These are phyloP conservation scores for Triticum timopheevii DNA, from an alignment of 176 grass and related monocot genomes.

Conservation along the genomic window DNA sequence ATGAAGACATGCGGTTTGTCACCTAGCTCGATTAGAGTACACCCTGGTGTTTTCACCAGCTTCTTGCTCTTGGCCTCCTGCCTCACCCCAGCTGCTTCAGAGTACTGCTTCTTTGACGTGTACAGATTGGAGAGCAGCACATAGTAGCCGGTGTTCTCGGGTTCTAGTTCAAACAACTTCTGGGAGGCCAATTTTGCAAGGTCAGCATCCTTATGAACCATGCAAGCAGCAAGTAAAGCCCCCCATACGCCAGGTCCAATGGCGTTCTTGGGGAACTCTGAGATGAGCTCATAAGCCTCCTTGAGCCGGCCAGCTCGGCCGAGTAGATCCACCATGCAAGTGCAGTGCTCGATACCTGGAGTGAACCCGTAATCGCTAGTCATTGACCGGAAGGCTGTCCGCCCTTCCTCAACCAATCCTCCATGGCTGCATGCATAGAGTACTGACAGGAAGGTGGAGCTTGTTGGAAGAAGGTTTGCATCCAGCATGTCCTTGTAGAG, in stretches of 20 bases:
- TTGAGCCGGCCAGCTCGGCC: constrained; percentile 66
- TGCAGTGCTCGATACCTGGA: constrained; percentile 71
- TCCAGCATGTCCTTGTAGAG: constrained; percentile 65
- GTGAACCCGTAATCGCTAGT: constrained; percentile 35
- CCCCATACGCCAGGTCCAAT: constrained; percentile 77
- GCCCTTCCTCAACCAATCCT: constrained; percentile 70
- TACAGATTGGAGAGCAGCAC: constrained; percentile 81
- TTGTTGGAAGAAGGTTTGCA: constrained; percentile 48
- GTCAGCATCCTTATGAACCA: constrained; percentile 57
- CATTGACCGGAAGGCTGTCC: constrained; percentile 54
- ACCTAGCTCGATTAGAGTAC: constrained; percentile 48
- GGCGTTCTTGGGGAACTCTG: constrained; percentile 50
- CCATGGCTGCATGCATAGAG: constrained; percentile 83
- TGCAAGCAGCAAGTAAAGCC: constrained; percentile 81
- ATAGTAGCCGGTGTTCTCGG: constrained; percentile 57
- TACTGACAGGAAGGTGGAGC: constrained; percentile 66
- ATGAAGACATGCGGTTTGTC: constrained; percentile 61
- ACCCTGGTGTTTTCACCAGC: constrained; percentile 82
- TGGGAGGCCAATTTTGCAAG: constrained; percentile 70
- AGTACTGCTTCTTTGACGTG: constrained; percentile 61
- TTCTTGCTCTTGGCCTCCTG: constrained; percentile 50
- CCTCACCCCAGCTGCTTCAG: constrained; percentile 73
- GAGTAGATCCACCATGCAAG: constrained; percentile 91
- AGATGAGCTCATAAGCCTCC: constrained; percentile 69
- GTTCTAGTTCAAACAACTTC: constrained; percentile 61